Conservation (phyloP, 1,284 basidiomycete genomes). For the Austropuccinia psidii region DNA sequence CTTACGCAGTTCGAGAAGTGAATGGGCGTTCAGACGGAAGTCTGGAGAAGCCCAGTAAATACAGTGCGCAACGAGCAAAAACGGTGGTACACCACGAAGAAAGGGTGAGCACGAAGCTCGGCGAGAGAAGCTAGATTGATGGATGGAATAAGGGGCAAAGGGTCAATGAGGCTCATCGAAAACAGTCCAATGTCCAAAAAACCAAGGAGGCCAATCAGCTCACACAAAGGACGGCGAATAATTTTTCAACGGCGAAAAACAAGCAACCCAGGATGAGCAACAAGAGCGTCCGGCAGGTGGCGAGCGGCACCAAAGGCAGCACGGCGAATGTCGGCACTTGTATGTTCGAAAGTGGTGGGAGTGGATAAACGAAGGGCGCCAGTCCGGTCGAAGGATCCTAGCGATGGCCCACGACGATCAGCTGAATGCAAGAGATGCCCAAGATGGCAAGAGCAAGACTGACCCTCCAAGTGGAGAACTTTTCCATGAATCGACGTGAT, state of each 20-base stretch:
- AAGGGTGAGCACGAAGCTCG: not conserved
- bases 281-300: slow-evolving; percentile 7
- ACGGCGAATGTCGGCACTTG: not conserved
- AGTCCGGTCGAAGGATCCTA: slow-evolving; percentile 28
- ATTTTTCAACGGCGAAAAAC: slow-evolving; percentile 5
- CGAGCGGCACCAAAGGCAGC: slow-evolving; percentile 14
- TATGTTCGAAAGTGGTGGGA: slow-evolving; percentile 18
- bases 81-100: slow-evolving; percentile 3
- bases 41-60: slow-evolving; percentile 17
- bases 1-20: not conserved
- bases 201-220: not conserved
- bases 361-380: slow-evolving; percentile 33
- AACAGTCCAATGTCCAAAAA: not conserved
- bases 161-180: not conserved
- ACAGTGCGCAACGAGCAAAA: slow-evolving; percentile 15
- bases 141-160: not conserved
- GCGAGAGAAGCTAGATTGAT: slow-evolving; percentile 1
- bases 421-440: not conserved
- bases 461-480: slow-evolving; percentile 35
- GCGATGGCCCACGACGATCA: not conserved
- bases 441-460: not conserved
- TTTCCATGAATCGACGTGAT: no score
- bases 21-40: slow-evolving; percentile 28
- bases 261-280: not conserved
- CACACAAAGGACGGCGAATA: not conserved